Percentiles rank a stretch among this genome's conserved stretches.
These are phyloP conservation scores for Wickerhamiella sergipiensis DNA, from an alignment of 805 yeast genomes.

Conservation along the genomic window DNA sequence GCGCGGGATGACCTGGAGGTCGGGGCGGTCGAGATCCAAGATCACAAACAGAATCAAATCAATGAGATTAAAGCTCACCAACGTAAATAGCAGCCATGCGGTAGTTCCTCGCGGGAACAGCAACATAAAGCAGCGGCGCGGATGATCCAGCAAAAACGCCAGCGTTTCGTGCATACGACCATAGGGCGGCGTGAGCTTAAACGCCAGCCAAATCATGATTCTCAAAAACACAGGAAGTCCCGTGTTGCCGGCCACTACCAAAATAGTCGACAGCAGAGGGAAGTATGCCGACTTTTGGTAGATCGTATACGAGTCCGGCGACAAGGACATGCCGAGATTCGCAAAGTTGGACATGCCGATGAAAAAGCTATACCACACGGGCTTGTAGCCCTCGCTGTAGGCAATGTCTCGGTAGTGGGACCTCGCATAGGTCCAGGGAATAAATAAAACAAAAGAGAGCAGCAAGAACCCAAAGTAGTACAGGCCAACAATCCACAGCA, in stretches of 20 bases:
- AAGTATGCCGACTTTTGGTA: slow-evolving; percentile 55
- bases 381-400: slow-evolving; percentile 44
- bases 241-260: slow-evolving; percentile 85
- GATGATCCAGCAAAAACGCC: slow-evolving; percentile 83
- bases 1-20: slow-evolving; percentile 39
- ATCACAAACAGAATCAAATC: slow-evolving; percentile 74
- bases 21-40: slow-evolving; percentile 40
- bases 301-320: slow-evolving; percentile 64
- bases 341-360: slow-evolving; percentile 68
- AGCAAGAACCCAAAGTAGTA: slow-evolving; percentile 63
- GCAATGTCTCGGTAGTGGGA: slow-evolving; percentile 22
- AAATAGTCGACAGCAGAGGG: slow-evolving; percentile 46
- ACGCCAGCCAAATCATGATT: slow-evolving; percentile 67
- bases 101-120: slow-evolving; percentile 88
- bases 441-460: slow-evolving; percentile 34
- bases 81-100: slow-evolving; percentile 73
- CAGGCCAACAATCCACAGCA: slow-evolving; percentile 45
- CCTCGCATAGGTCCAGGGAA: slow-evolving; percentile 34
- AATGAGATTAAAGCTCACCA: slow-evolving; percentile 55
- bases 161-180: slow-evolving; percentile 47
- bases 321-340: slow-evolving; percentile 73
- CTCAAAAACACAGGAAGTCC: slow-evolving; percentile 82
- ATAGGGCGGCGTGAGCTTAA: slow-evolving; percentile 47
- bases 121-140: slow-evolving; percentile 90
- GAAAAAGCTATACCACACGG: slow-evolving; percentile 91